Evolutionary conservation across 148 eudicot species (phyloP), one percentile per base, ranked within the genome.

Genomic region (Diospyros kaki): DNA sequence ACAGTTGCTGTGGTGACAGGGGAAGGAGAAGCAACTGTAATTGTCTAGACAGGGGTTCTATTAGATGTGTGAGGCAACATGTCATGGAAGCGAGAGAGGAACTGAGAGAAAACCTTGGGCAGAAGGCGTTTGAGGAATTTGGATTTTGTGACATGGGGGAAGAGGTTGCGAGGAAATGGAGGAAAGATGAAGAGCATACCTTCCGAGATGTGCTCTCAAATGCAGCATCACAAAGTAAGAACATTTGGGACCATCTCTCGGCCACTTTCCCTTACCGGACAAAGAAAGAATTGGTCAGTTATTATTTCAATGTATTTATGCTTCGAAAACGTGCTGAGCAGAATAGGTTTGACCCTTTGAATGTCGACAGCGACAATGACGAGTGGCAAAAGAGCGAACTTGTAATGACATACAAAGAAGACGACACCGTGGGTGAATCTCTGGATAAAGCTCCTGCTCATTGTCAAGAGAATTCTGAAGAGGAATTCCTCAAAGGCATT

Each of bases 271-370:
- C 80, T 18, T 71, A 55, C 66, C 60, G 62, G 15, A 54, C 68
- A n/a, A 64, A 42, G 17, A 64, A 48, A 17, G 80, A 77, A 28
- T 62, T 77, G 45, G 71, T 77, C 55, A 71, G 75, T 66, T 71
- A 77, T 41, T 77, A 77, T 62, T 77, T 77, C n/a, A 77, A 77
- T 71, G 80, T 77, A 65, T 77, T 71, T 71, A 70, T 77, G 80
- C 75, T 77, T 64, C 75, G 51, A 53, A 77, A 56, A 64, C 74
- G 80, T 9, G 75, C 80, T 1, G 71, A 77, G 64, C 80, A 77
- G 71, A 77, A 71, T 54, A 64, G 80, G 59, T 71, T 62, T 44
- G 80, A 71, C 43, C 75, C 64, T 4, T 40, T 72, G 44, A 77
- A 77, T 43, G 66, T 71, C 13, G 80, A 77, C 75, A 77, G 80